Evolutionary conservation across 352 stramenopile species (phyloP).

Genomic region (Phytophthora melonis): DNA sequence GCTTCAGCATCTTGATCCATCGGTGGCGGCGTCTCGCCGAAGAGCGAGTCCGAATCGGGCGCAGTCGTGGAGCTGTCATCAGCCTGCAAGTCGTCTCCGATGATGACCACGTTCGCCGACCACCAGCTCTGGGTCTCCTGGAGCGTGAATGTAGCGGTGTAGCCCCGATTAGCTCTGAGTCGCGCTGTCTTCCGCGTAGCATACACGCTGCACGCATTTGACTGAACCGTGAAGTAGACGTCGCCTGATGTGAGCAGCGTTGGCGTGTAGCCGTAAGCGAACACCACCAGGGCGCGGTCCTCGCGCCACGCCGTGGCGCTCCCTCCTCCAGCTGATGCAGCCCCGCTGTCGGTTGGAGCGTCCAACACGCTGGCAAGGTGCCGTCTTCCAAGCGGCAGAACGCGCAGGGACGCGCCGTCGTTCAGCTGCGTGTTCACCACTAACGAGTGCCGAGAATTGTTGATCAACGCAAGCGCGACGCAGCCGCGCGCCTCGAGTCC

Average conservation of each 20-base stretch:
- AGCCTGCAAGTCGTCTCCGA: constrained; percentile 82
- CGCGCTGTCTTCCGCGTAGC: constrained; percentile 83
- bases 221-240: constrained; percentile 86
- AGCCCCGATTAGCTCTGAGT: constrained; percentile 78
- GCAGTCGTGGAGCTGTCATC: constrained; percentile 31
- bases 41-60: constrained; percentile 35
- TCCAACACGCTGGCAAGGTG: constrained; percentile 64
- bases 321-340: constrained; percentile 19
- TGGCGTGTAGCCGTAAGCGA: constrained; percentile 88
- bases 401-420: constrained; percentile 76
- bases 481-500: constrained; percentile 81
- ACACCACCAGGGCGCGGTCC: constrained; percentile 78
- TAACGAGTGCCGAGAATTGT: constrained; percentile 82
- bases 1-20: constrained; percentile 2
- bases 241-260: constrained; percentile 85
- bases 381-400: constrained; percentile 67
- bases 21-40: constrained; percentile 32
- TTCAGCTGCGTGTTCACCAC: constrained; percentile 76
- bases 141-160: constrained; percentile 85
- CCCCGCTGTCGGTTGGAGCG: constrained; percentile 7
- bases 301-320: constrained; percentile 57
- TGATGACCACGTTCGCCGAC: constrained; percentile 82
- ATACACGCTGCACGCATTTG: constrained; percentile 85
- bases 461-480: constrained; percentile 77
- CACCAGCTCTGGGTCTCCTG: constrained; percentile 86